Conservation (phyloP, 306 rosid species). For the Sicyos baderoa region DNA sequence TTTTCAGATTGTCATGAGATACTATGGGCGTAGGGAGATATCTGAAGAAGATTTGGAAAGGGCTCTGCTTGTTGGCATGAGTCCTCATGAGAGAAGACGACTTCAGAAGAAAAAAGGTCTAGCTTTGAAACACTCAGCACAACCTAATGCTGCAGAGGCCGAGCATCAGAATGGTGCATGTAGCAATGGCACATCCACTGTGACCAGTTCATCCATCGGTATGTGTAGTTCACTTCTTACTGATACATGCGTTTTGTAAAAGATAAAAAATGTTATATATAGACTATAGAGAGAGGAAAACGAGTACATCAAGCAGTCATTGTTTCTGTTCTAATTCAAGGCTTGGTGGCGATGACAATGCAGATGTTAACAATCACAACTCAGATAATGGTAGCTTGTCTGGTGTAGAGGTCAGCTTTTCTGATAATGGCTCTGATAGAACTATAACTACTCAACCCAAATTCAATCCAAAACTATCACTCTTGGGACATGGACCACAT, state of each 20-base stretch:
- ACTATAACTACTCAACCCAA: slow-evolving; percentile 24
- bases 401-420: slow-evolving; percentile 28
- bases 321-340: slow-evolving; percentile 29
- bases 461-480: slow-evolving; percentile 56
- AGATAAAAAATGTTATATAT: neutral
- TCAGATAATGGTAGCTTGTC: slow-evolving; percentile 23
- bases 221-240: slow-evolving; percentile 1
- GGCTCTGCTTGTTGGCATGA: slow-evolving; percentile 83
- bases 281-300: neutral
- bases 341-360: slow-evolving; percentile 27
- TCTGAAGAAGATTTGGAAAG: slow-evolving; percentile 68
- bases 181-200: slow-evolving; percentile 21
- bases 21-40: slow-evolving; percentile 82
- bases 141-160: slow-evolving; percentile 24
- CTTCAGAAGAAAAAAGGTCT: slow-evolving; percentile 59
- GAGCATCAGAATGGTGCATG: slow-evolving; percentile 30
- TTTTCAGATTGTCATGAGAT: slow-evolving; percentile 61
- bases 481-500: slow-evolving; percentile 93
- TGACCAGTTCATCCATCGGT: slow-evolving; percentile 23
- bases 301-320: slow-evolving; percentile 23
- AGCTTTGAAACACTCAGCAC: slow-evolving; percentile 36
- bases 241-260: neutral
- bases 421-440: slow-evolving; percentile 22
- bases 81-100: slow-evolving; percentile 70
- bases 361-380: slow-evolving; percentile 22